Evolutionary conservation across 495 filamentous ascomycete species (phyloP).

Genomic region (Achaetomiella virescens): DNA sequence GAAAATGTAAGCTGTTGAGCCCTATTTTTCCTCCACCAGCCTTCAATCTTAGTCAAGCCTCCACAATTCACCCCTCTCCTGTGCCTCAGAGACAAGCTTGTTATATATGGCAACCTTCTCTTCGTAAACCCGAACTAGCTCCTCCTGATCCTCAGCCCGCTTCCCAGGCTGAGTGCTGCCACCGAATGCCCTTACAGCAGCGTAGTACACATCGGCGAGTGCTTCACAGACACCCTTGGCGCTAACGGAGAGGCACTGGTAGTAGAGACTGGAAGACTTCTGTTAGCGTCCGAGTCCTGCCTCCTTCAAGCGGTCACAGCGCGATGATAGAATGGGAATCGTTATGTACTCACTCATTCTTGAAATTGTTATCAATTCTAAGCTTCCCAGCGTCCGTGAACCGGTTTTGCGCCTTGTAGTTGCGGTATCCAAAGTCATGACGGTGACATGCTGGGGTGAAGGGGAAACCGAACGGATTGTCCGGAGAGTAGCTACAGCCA

Average conservation of each 20-base stretch:
- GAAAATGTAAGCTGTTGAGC: too few species aligned
- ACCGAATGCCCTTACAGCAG: constrained; percentile 39
- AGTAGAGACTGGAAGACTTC: constrained; percentile 23
- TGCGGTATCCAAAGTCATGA: constrained; percentile 46
- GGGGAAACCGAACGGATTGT: constrained; percentile 39
- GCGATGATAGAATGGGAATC: neutral
- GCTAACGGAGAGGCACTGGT: constrained; percentile 21
- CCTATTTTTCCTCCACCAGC: constrained; percentile 46
- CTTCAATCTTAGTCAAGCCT: constrained; percentile 20
- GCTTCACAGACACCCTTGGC: constrained; percentile 24
- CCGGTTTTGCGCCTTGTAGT: constrained; percentile 36
- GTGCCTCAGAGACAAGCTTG: constrained; percentile 26
- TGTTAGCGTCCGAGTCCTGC: too few species aligned
- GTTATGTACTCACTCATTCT: constrained; percentile 23
- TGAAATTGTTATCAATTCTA: constrained; percentile 39
- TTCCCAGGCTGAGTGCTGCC: constrained; percentile 17
- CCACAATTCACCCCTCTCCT: constrained; percentile 23
- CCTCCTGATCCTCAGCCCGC: constrained; percentile 28
- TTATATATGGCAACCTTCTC: constrained; percentile 30
- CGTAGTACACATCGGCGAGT: constrained; percentile 41
- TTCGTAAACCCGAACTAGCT: constrained; percentile 26
- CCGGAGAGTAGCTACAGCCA: constrained; percentile 36
- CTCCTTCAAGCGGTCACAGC: too few species aligned
- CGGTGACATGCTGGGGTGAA: constrained; percentile 37
- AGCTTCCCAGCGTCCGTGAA: constrained; percentile 29